Conservation (phyloP, 2,329 filamentous ascomycete species). For the Stemphylium vesicarium region DNA sequence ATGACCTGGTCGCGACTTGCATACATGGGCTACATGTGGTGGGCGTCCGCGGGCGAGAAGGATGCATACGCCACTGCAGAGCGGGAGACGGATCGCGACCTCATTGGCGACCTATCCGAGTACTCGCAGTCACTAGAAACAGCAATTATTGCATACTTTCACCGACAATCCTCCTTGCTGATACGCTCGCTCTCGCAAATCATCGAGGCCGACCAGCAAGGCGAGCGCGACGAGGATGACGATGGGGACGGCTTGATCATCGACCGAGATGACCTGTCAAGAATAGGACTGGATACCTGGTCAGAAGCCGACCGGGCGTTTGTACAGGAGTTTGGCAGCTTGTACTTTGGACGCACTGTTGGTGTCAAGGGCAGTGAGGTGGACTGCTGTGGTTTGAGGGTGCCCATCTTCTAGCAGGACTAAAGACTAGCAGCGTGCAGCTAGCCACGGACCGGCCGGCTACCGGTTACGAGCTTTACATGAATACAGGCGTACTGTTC, state of each 20-base stretch:
- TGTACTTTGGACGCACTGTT: conserved; percentile 71
- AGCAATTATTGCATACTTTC: conserved; percentile 80
- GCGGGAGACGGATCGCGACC: conserved; percentile 56
- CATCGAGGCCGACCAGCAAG: conserved; percentile 59
- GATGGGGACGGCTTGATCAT: conserved; percentile 57
- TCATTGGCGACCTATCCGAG: conserved; percentile 52
- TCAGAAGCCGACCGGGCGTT: conserved; percentile 74
- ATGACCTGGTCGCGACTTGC: conserved; percentile 73
- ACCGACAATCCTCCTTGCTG: conserved; percentile 72
- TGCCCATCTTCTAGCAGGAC: conserved; percentile 49
- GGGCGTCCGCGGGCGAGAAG: conserved; percentile 82
- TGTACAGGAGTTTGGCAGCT: conserved; percentile 64
- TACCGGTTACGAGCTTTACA: conserved; percentile 4
- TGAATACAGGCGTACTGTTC: neutral
- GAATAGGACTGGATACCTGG: conserved; percentile 81
- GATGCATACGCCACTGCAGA: conserved; percentile 62
- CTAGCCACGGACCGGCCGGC: conserved; percentile 9
- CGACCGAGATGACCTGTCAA: conserved; percentile 68
- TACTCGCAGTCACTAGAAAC: conserved; percentile 64
- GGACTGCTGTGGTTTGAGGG: conserved; percentile 74
- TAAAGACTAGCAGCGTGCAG: neutral
- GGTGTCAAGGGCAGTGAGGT: conserved; percentile 72
- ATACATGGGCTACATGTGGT: conserved; percentile 87
- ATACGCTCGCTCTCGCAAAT: conserved; percentile 68
- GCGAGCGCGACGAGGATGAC: conserved; percentile 42